These are phyloP conservation scores for Pichia scutulata DNA, from an alignment of 805 yeast species.

Conservation along the genomic window DNA sequence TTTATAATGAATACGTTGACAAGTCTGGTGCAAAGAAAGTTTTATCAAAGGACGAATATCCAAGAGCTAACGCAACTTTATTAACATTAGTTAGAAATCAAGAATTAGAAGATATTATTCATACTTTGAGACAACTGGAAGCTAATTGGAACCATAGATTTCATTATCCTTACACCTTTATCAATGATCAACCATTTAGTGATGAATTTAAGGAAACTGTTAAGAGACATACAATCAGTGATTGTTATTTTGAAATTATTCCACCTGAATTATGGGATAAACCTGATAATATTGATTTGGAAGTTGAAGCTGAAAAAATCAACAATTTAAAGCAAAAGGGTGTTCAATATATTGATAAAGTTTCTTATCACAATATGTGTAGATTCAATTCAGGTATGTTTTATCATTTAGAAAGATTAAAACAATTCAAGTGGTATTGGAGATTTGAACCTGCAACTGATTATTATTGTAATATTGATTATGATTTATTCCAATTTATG, in stretches of 20 bases:
- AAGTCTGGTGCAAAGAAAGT: conserved; percentile 22
- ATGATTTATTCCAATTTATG: conserved; percentile 73
- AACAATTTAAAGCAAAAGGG: conserved; percentile 30
- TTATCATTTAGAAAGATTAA: conserved; percentile 52
- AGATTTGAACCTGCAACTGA: conserved; percentile 69
- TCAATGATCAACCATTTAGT: conserved; percentile 75
- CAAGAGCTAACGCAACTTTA: conserved; percentile 65
- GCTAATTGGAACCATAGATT: conserved; percentile 63
- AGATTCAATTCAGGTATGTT: conserved; percentile 67
- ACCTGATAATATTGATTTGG: conserved; percentile 37
- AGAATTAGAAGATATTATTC: conserved; percentile 47
- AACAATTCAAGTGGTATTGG: conserved; percentile 68
- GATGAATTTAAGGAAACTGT: conserved; percentile 62
- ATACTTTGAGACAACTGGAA: conserved; percentile 58
- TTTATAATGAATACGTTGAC: conserved; percentile 24
- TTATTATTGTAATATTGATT: conserved; percentile 61
- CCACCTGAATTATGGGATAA: conserved; percentile 44
- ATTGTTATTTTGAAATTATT: conserved; percentile 44
- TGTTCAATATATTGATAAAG: conserved; percentile 54
- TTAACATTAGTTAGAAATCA: conserved; percentile 67
- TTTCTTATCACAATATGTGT: conserved; percentile 77
- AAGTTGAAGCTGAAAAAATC: conserved; percentile 33
- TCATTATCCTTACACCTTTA: conserved; percentile 89
- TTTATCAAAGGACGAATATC: conserved; percentile 25
- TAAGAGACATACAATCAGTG: conserved; percentile 38